A percentile compares a stretch with the other conserved stretches of the same genome.
These are phyloP conservation scores for Psilocybe cyanescens DNA, from an alignment of 768 basidiomycete genomes.

Conservation along the genomic window DNA sequence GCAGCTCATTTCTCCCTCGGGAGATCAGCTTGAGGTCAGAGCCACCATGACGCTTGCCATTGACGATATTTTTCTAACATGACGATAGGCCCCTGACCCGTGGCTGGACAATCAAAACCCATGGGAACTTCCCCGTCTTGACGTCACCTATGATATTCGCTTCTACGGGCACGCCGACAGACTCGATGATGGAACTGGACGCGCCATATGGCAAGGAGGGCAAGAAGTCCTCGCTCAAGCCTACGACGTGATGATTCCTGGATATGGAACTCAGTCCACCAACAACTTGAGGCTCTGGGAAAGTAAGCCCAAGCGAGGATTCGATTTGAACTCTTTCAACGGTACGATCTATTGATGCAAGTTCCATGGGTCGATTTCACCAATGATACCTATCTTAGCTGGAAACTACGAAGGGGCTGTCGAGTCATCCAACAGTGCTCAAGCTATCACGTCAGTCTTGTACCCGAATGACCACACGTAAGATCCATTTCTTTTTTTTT, in stretches of 20 bases:
- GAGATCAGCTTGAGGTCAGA: conserved; percentile 73
- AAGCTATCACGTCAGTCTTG: conserved; percentile 91
- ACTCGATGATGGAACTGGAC: conserved; percentile 57
- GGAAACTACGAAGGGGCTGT: conserved; percentile 94
- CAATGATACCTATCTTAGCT: conserved; percentile 45
- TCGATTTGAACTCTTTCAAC: conserved; percentile 95
- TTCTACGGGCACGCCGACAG: conserved; percentile 89
- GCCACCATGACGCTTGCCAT: background rate
- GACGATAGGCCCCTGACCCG: conserved; percentile 77
- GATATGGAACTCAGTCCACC: conserved; percentile 80
- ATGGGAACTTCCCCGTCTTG: conserved; percentile 87
- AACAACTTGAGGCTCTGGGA: conserved; percentile 91
- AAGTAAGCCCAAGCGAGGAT: conserved; percentile 85
- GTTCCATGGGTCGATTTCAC: background rate
- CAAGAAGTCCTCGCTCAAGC: conserved; percentile 94
- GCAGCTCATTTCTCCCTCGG: conserved; percentile 84
- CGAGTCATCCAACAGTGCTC: conserved; percentile 86
- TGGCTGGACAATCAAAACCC: conserved; percentile 90
- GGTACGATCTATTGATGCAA: conserved; percentile 43
- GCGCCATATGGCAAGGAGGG: conserved; percentile 82
- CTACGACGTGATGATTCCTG: conserved; percentile 94
- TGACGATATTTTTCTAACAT: background rate
- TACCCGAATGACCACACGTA: conserved; percentile 94
- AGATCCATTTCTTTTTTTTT: conserved; percentile 27
- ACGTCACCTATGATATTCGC: conserved; percentile 83